Percentiles rank a stretch among this genome's conserved stretches.
Evolutionary conservation across 768 basidiomycete genomes (phyloP).

Genomic region (Terana coerulea): DNA sequence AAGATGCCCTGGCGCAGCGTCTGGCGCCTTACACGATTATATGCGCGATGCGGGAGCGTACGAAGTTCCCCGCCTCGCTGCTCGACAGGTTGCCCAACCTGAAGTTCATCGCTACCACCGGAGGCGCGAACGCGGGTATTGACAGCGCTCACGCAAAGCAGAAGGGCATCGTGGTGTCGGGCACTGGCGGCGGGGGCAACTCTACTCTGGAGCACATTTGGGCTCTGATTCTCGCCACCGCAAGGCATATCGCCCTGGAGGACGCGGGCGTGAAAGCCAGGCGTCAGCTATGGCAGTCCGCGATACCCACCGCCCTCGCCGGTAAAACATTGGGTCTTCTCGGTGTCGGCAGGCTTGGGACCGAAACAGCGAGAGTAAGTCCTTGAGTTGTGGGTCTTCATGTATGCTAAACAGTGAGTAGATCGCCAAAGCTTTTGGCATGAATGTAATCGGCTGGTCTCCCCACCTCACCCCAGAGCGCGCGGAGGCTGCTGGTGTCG

Average conservation of each 20-base stretch:
- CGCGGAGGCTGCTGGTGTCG: constrained; percentile 48
- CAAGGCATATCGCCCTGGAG: constrained; percentile 46
- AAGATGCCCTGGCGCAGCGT: constrained; percentile 45
- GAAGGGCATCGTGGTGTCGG: constrained; percentile 50
- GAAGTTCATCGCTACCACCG: constrained; percentile 58
- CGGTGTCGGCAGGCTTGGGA: constrained; percentile 58
- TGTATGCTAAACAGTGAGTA: constrained; percentile 15
- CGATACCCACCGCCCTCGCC: constrained; percentile 44
- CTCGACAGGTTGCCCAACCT: constrained; percentile 57
- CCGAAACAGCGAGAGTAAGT: constrained; percentile 44
- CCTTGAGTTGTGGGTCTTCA: background rate
- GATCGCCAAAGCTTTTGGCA: constrained; percentile 57
- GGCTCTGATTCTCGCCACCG: constrained; percentile 54
- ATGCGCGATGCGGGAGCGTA: constrained; percentile 66
- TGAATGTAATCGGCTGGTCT: constrained; percentile 63
- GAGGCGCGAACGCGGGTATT: constrained; percentile 44
- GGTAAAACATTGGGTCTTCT: constrained; percentile 59
- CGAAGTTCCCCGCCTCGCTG: constrained; percentile 46
- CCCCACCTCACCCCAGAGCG: constrained; percentile 58
- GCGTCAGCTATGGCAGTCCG: constrained; percentile 51
- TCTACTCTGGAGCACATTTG: constrained; percentile 64
- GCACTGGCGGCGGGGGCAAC: constrained; percentile 40
- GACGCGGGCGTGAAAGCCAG: constrained; percentile 43
- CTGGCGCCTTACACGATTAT: constrained; percentile 52
- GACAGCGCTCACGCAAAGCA: constrained; percentile 42